phyloP scores from a whole-genome alignment of 2,329 filamentous ascomycete genomes.

The Neospermospora avenae region DNA sequence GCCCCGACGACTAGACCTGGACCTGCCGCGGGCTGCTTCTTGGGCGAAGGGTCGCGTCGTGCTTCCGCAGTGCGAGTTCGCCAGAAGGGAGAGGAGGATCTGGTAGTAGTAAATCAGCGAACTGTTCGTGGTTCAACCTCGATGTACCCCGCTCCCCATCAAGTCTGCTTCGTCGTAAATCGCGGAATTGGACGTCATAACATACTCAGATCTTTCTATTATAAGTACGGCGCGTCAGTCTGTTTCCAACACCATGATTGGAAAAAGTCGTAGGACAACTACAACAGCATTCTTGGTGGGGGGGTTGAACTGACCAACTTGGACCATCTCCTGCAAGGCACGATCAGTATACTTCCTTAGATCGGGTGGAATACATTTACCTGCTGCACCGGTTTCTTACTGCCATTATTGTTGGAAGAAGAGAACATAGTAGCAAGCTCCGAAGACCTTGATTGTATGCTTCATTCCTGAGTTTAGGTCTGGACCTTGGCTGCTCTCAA shows the following conservation, averaged over 20 bases:
- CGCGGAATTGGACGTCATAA: conserved; percentile 23
- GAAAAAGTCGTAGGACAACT: background rate
- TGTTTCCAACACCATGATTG: conserved; percentile 3
- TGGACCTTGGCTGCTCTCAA: background rate
- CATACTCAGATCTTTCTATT: conserved; percentile 62
- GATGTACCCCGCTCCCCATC: conserved; percentile 5
- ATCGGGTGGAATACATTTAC: conserved; percentile 45
- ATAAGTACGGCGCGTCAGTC: conserved; percentile 19
- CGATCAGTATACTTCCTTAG: conserved; percentile 20
- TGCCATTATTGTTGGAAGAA: conserved; percentile 44
- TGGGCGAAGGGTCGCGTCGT: conserved; percentile 51
- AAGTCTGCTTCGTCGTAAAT: background rate
- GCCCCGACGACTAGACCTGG: conserved; percentile 81
- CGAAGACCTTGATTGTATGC: conserved; percentile 12
- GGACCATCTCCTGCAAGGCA: conserved; percentile 87
- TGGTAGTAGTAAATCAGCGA: conserved; percentile 40
- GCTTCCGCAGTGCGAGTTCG: conserved; percentile 54
- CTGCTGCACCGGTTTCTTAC: conserved; percentile 70
- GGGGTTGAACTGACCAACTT: conserved; percentile 78
- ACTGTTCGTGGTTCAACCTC: conserved; percentile 1
- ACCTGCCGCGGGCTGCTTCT: conserved; percentile 52
- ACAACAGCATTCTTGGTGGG: conserved; percentile 10
- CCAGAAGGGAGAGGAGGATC: conserved; percentile 90
- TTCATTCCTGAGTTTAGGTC: conserved; percentile 11
- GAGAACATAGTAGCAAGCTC: conserved; percentile 52